Evolutionary conservation across 495 filamentous ascomycete species (phyloP).

Genomic region (Parmelia sp.): DNA sequence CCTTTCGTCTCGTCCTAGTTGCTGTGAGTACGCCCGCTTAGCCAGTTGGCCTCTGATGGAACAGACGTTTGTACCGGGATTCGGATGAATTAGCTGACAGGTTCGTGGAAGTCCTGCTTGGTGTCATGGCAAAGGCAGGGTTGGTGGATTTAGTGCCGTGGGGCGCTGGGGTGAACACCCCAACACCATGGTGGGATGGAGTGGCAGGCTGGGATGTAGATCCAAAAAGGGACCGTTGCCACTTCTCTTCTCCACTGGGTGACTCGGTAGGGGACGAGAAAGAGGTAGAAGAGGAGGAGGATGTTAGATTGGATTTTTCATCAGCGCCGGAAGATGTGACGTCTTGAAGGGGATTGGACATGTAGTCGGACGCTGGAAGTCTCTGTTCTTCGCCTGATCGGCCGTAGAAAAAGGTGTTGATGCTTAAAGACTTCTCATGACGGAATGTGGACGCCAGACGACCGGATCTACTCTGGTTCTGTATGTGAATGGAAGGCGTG

Average conservation of each 20-base stretch:
- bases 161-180: conserved; percentile 5
- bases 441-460: conserved; percentile 13
- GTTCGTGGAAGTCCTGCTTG: conserved; percentile 12
- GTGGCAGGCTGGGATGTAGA: conserved; percentile 26
- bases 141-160: conserved; percentile 14
- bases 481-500: conserved; percentile 8
- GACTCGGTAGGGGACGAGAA: conserved; percentile 21
- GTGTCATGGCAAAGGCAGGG: conserved; percentile 23
- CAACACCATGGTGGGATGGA: conserved; percentile 4
- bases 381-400: neutral
- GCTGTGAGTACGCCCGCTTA: conserved; percentile 12
- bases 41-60: conserved; percentile 14
- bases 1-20: conserved; percentile 12
- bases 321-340: conserved; percentile 26
- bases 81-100: conserved; percentile 12
- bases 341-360: conserved; percentile 11
- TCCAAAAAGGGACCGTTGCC: conserved; percentile 16
- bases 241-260: conserved; percentile 11
- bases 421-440: conserved; percentile 25
- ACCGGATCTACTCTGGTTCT: conserved; percentile 8
- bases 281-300: conserved; percentile 25
- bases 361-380: neutral
- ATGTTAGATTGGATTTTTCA: conserved; percentile 23
- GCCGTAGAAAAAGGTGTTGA: conserved; percentile 17
- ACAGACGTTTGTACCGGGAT: conserved; percentile 22